phyloP scores from a whole-genome alignment of 1,139 yeast genomes.

The Yamadazyma friedrichii region DNA sequence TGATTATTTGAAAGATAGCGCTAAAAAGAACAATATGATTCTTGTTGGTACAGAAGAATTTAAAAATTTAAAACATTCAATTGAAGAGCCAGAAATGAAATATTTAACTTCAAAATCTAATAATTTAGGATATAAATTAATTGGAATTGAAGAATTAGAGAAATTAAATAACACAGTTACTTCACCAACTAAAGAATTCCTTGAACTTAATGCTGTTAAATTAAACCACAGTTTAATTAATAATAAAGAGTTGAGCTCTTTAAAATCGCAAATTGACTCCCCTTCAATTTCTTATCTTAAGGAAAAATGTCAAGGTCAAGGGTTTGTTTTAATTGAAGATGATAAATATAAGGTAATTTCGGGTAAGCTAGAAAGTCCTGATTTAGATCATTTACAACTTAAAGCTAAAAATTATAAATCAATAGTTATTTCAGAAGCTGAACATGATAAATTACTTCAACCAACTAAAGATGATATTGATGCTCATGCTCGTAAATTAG shows the following conservation, averaged over 20 bases:
- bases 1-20: slow-evolving; percentile 17
- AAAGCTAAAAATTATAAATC: slow-evolving; percentile 20
- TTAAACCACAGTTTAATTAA: slow-evolving; percentile 11
- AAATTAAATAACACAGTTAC: slow-evolving; percentile 17
- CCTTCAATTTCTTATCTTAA: slow-evolving; percentile 24
- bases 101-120: slow-evolving; percentile 22
- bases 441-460: slow-evolving; percentile 14
- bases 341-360: slow-evolving; percentile 5
- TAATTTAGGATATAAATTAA: slow-evolving; percentile 17
- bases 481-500: slow-evolving; percentile 10
- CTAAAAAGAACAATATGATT: slow-evolving; percentile 14
- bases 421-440: slow-evolving; percentile 20
- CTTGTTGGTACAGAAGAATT: slow-evolving; percentile 18
- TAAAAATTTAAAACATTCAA: slow-evolving; percentile 13
- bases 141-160: slow-evolving; percentile 19
- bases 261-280: slow-evolving; percentile 15
- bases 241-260: slow-evolving; percentile 9
- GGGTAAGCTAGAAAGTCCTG: slow-evolving; percentile 10
- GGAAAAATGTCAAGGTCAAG: slow-evolving; percentile 20
- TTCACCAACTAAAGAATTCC: slow-evolving; percentile 15
- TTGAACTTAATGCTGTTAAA: slow-evolving; percentile 14
- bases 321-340: slow-evolving; percentile 8
- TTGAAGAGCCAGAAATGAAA: slow-evolving; percentile 24
- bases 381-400: slow-evolving; percentile 18
- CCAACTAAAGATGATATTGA: slow-evolving; percentile 14